A percentile compares a stretch with the other conserved stretches of the same genome.
Evolutionary conservation across 805 yeast species (phyloP).

Genomic region (Teunomyces cretensis): DNA sequence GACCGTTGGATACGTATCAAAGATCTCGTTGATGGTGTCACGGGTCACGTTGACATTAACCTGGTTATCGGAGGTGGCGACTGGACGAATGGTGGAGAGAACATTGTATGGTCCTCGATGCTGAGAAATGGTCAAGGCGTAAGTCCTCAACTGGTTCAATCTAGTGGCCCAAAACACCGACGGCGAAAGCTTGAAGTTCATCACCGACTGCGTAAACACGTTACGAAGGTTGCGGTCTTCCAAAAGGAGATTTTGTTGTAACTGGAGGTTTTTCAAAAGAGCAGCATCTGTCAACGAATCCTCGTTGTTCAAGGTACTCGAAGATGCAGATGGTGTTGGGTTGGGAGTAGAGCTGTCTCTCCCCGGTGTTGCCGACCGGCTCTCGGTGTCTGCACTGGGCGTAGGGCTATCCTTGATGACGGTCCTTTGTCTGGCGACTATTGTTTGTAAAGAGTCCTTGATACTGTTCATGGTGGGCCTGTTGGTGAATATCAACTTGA

Average conservation of each 20-base stretch:
- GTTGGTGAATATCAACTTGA: slow-evolving; percentile 62
- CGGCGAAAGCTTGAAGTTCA: slow-evolving; percentile 71
- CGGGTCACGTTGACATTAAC: slow-evolving; percentile 91
- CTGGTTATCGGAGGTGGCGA: slow-evolving; percentile 88
- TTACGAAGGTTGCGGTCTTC: slow-evolving; percentile 68
- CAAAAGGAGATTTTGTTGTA: slow-evolving; percentile 76
- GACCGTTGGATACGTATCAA: slow-evolving; percentile 90
- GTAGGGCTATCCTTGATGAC: slow-evolving; percentile 38
- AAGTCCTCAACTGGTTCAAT: slow-evolving; percentile 75
- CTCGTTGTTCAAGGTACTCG: slow-evolving; percentile 8
- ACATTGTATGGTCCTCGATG: slow-evolving; percentile 93
- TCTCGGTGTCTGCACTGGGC: slow-evolving; percentile 4
- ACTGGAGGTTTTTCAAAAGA: slow-evolving; percentile 64
- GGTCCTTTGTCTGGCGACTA: slow-evolving; percentile 64
- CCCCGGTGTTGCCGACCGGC: slow-evolving; percentile 11
- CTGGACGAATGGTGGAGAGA: slow-evolving; percentile 88
- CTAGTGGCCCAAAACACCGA: slow-evolving; percentile 86
- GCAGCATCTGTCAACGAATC: slow-evolving; percentile 36
- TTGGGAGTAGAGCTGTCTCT: neutral
- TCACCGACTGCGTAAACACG: slow-evolving; percentile 85
- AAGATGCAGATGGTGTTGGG: slow-evolving; percentile 1
- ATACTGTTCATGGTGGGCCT: slow-evolving; percentile 75
- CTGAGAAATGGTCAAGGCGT: slow-evolving; percentile 81
- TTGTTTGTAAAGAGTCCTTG: slow-evolving; percentile 65
- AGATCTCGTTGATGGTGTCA: slow-evolving; percentile 85